Conservation (phyloP, 129 eudicot species). For the Artemisia argyi region DNA sequence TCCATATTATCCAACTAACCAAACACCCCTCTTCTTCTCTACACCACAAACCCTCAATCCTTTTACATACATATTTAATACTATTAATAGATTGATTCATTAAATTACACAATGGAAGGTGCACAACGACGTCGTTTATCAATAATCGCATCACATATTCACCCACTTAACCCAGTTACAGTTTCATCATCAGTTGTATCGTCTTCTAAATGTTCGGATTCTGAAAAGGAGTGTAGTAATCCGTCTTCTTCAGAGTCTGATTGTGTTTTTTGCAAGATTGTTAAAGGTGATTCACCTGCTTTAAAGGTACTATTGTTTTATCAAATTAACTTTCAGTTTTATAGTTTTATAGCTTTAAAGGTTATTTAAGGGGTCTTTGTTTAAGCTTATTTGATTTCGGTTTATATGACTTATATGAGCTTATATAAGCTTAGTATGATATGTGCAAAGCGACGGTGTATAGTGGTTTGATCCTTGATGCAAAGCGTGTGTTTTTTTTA, state of each 20-base stretch:
- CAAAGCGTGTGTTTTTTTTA: too few relatives aligned
- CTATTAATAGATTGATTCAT: background rate
- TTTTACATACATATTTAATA: background rate
- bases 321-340: too few relatives aligned
- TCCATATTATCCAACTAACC: constrained; percentile 30
- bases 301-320: constrained; percentile 54
- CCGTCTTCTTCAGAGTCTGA: constrained; percentile 2
- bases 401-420: too few relatives aligned
- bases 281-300: constrained; percentile 76
- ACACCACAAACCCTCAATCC: too few relatives aligned
- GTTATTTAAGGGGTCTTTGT: background rate
- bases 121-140: constrained; percentile 56
- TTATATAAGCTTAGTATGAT: too few relatives aligned
- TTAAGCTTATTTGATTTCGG: background rate
- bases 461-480: too few relatives aligned
- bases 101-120: constrained; percentile 34
- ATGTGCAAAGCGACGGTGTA: too few relatives aligned
- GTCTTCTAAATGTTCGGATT: constrained; percentile 37
- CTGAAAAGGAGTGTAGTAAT: constrained; percentile 12
- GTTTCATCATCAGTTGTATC: constrained; percentile 18
- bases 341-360: background rate
- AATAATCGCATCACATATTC: constrained; percentile 53
- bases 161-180: constrained; percentile 30
- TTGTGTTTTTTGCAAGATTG: constrained; percentile 85
- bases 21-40: constrained; percentile 2